These are phyloP conservation scores for Rubroshorea leprosula DNA, from an alignment of 345 rosid species.

Conservation along the genomic window DNA sequence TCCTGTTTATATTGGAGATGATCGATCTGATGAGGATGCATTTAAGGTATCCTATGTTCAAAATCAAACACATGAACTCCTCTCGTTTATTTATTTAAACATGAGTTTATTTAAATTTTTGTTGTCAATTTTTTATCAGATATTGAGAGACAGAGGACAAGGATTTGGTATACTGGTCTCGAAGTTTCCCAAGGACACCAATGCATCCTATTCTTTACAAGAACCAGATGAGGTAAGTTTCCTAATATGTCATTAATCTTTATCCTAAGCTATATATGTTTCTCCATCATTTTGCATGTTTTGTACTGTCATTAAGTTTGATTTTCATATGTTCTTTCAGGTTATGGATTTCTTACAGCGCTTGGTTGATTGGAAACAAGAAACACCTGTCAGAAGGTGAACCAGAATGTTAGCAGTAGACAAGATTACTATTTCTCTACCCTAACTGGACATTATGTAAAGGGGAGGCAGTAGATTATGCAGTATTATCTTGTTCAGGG, in stretches of 20 bases:
- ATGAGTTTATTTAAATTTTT: background rate
- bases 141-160: conserved; percentile 66
- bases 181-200: conserved; percentile 76
- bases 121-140: conserved; percentile 29
- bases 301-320: background rate
- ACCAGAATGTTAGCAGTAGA: conserved; percentile 11
- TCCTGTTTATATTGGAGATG: conserved; percentile 93
- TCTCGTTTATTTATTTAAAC: conserved; percentile 2
- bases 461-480: conserved; percentile 19
- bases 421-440: conserved; percentile 11
- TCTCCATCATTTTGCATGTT: no score
- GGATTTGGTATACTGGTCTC: conserved; percentile 93
- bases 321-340: conserved; percentile 24
- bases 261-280: no score
- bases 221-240: conserved; percentile 62
- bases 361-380: conserved; percentile 54
- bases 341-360: conserved; percentile 58
- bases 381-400: conserved; percentile 1
- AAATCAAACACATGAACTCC: background rate
- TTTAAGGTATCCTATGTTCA: conserved; percentile 58
- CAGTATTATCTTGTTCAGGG: conserved; percentile 26
- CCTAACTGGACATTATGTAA: conserved; percentile 12
- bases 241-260: no score
- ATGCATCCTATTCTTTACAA: conserved; percentile 73
- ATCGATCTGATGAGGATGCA: conserved; percentile 92